A percentile compares a stretch with the other conserved stretches of the same genome.
Conservation (phyloP, 2,329 filamentous ascomycete species). For the Pseudogymnoascus pannorum region DNA sequence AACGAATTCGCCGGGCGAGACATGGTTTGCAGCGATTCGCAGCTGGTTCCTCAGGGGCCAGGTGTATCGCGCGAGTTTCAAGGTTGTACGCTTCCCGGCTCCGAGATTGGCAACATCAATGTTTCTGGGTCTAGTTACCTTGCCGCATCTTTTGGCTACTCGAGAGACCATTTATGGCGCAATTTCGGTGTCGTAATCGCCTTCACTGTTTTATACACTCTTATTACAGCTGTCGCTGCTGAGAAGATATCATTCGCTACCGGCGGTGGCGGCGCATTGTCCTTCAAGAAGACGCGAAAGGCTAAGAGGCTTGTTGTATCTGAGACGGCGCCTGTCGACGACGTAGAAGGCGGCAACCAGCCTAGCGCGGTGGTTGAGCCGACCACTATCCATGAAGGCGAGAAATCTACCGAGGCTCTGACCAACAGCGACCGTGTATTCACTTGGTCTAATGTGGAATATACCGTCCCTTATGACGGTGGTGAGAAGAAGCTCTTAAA, state of each 20-base stretch:
- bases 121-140: slow-evolving; percentile 51
- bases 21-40: slow-evolving; percentile 42
- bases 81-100: slow-evolving; percentile 56
- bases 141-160: slow-evolving; percentile 47
- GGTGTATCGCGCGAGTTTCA: slow-evolving; percentile 37
- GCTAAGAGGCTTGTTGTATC: slow-evolving; percentile 46
- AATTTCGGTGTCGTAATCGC: slow-evolving; percentile 57
- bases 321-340: slow-evolving; percentile 45
- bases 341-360: slow-evolving; percentile 32
- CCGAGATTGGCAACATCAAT: slow-evolving; percentile 40
- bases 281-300: slow-evolving; percentile 63
- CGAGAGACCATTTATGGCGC: slow-evolving; percentile 50
- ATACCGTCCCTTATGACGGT: slow-evolving; percentile 55
- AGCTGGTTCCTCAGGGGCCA: slow-evolving; percentile 39
- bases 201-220: slow-evolving; percentile 54
- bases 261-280: slow-evolving; percentile 57
- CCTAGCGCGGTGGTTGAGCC: slow-evolving; percentile 18
- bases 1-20: slow-evolving; percentile 61
- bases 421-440: slow-evolving; percentile 60
- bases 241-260: slow-evolving; percentile 63
- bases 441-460: slow-evolving; percentile 65
- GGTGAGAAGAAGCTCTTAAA: slow-evolving; percentile 65
- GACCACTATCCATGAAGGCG: slow-evolving; percentile 5
- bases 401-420: slow-evolving; percentile 28
- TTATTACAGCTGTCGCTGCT: slow-evolving; percentile 50